Conservation (phyloP, 1,284 basidiomycete species). For the Sporisorium graminicola region DNA sequence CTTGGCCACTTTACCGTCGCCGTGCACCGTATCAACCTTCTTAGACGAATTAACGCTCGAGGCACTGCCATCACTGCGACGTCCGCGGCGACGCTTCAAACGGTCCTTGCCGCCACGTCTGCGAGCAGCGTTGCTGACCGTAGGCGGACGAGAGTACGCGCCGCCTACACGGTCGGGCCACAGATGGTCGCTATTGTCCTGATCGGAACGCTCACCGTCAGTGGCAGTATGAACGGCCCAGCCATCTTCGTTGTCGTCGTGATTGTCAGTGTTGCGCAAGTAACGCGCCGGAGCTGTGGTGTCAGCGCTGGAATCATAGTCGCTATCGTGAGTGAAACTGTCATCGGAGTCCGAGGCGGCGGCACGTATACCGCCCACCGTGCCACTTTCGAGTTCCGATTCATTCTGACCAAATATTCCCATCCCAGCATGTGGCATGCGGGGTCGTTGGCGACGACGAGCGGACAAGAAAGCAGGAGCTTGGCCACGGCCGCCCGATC, state of each 20-base stretch:
- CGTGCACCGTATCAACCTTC: constrained; percentile 10
- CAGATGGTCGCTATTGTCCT: constrained; percentile 27
- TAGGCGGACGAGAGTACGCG: constrained; percentile 49
- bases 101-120: constrained; percentile 27
- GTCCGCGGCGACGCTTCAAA: constrained; percentile 34
- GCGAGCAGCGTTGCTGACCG: constrained; percentile 9
- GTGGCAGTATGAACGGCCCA: constrained; percentile 25
- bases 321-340: constrained; percentile 11
- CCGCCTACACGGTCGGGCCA: constrained; percentile 57
- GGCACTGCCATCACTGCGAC: constrained; percentile 28
- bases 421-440: constrained; percentile 29
- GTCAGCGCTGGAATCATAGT: constrained; percentile 2
- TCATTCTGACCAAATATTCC: constrained; percentile 57
- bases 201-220: constrained; percentile 33
- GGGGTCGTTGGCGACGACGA: constrained; percentile 8
- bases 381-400: constrained; percentile 52
- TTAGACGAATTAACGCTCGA: constrained; percentile 19
- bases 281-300: neutral
- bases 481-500: constrained; percentile 4
- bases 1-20: constrained; percentile 30
- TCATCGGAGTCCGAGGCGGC: constrained; percentile 49
- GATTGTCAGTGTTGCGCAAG: constrained; percentile 5
- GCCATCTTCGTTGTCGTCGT: constrained; percentile 26
- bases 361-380: constrained; percentile 50
- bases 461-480: neutral